Conservation (phyloP, 495 filamentous ascomycete genomes). For the Penicillium robsamsonii region DNA sequence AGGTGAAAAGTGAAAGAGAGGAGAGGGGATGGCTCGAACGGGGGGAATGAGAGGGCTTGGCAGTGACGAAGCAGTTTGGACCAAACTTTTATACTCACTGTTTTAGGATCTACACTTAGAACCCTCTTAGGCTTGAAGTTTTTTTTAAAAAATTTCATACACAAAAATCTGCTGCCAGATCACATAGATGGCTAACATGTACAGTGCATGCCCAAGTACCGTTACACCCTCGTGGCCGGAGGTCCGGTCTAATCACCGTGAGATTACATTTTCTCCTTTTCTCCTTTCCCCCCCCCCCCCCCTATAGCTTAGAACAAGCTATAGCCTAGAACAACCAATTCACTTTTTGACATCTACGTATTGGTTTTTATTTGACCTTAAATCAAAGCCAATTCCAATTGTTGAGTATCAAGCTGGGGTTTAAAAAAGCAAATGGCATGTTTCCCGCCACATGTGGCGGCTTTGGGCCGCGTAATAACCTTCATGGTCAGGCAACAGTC, state of each 20-base stretch:
- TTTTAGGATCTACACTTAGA: constrained; percentile 5
- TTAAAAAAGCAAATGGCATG: too few species aligned
- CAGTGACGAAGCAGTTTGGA: constrained; percentile 30
- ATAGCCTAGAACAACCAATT: too few species aligned
- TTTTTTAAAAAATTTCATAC: background rate
- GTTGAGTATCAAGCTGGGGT: too few species aligned
- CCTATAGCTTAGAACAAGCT: too few species aligned
- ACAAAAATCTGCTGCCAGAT: background rate
- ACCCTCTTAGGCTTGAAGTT: background rate
- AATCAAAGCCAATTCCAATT: background rate
- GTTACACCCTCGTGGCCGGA: constrained; percentile 10
- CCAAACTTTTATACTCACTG: constrained; percentile 2
- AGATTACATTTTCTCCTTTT: background rate
- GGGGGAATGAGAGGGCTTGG: constrained; percentile 27
- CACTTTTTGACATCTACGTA: background rate
- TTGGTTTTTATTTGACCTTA: background rate
- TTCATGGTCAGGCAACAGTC: constrained; percentile 9
- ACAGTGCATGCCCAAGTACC: background rate
- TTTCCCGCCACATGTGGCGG: constrained; percentile 9
- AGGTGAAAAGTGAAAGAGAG: constrained; percentile 11
- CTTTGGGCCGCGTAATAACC: background rate
- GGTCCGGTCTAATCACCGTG: constrained; percentile 1
- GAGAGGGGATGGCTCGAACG: constrained; percentile 32
- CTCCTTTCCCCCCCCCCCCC: background rate
- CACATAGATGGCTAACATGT: background rate